Base-by-base conservation (phyloP, 495 filamentous ascomycete genomes). In the Zalerion maritima region DNA sequence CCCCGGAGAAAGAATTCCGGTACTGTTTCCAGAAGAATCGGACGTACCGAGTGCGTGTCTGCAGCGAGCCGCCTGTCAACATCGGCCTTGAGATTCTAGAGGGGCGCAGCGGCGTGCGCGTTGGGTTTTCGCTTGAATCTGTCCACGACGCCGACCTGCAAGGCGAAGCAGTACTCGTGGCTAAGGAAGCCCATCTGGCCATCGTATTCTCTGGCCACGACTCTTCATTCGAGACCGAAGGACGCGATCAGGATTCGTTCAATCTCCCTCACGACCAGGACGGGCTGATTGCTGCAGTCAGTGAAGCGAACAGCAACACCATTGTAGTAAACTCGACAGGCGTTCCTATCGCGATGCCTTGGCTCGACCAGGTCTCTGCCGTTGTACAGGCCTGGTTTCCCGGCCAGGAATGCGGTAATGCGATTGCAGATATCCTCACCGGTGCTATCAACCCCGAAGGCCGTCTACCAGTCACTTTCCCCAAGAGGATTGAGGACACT, bases 171-270 rank as follows among this genome's bases (percentile, higher is more conserved):
- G 63, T 64, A 6, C 36, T 55, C 1, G 42, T 63, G 4, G 71
- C 71, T 9, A 43, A 50, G 14, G 40, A 54, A 7, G 54, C 58
- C 2, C 67, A 77, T 14, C 64, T 71, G 26, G 73, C 71, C 12
- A 55, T 78, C 28, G 45, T 80, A 18, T 69, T 69, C 42, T 70
- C 67, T 1, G 73, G 75, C 3, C 54, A 75, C 7, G 72, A 69
- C 29, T 52, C 48, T 19, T 71, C 78, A 40, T 77, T 71, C 71
- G 75, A 80, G 41, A 67, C 64, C 2, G 74, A 79, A 44, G 75
- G 76, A 22, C 55, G 67, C 21, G 75, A 81, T 47, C 64, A 70
- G 16, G 56, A 64, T 7, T 51, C 58, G 31, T 72, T 79, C 64
- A 59, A 69, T 25, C 57, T 78, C 3, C 69, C 73, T 7, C 63